Evolutionary conservation across 768 basidiomycete genomes (phyloP).

Genomic region (Termitomyces eurrhizus): DNA sequence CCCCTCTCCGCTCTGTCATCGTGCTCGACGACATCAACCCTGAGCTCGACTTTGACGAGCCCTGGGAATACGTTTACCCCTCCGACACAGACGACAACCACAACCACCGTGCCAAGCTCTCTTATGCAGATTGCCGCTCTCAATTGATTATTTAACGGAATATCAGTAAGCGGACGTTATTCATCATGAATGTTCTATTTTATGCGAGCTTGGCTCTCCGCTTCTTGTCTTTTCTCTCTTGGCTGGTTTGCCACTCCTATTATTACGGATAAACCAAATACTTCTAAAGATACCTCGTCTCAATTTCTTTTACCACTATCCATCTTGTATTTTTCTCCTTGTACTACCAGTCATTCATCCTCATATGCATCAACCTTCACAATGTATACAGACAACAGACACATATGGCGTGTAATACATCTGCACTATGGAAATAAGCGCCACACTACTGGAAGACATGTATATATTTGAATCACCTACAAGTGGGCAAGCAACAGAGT

Average conservation of each 20-base stretch:
- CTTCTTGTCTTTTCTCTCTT: background rate
- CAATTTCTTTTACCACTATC: background rate
- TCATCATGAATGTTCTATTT: background rate
- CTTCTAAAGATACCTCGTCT: background rate
- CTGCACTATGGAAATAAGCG: background rate
- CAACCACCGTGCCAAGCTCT: slow-evolving; percentile 20
- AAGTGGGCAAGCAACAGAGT: too few species aligned
- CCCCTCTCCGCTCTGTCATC: slow-evolving; percentile 51
- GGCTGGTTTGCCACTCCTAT: background rate
- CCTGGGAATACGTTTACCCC: slow-evolving; percentile 53
- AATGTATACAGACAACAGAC: background rate
- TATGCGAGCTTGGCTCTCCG: background rate
- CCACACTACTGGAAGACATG: too few species aligned
- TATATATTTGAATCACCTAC: too few species aligned
- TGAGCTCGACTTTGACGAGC: slow-evolving; percentile 46
- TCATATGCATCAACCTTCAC: background rate
- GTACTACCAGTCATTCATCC: background rate
- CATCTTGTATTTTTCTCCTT: background rate
- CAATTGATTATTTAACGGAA: background rate
- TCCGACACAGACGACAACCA: slow-evolving; percentile 34
- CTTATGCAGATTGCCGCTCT: slow-evolving; percentile 39
- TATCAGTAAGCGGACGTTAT: background rate
- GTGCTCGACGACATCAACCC: slow-evolving; percentile 48
- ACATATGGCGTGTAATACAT: background rate
- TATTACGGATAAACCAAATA: background rate